A percentile compares a stretch with the other conserved stretches of the same genome.
Conservation (phyloP, 2,329 filamentous ascomycete genomes). For the Ophiostoma tasmaniense region DNA sequence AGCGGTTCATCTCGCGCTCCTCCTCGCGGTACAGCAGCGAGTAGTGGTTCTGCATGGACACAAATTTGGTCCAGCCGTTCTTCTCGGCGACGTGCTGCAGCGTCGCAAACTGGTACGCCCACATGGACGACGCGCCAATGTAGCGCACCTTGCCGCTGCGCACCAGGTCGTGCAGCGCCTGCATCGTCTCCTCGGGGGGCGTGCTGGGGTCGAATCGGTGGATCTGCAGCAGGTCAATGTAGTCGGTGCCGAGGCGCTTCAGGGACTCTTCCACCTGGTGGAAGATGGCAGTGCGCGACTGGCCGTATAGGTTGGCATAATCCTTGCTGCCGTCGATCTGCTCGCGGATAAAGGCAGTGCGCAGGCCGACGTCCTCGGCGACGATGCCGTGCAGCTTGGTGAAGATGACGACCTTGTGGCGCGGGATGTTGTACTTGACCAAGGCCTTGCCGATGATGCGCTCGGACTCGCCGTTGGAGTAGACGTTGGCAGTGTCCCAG, state of each 20-base stretch:
- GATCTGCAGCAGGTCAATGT: conserved; percentile 53
- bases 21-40: conserved; percentile 49
- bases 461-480: conserved; percentile 48
- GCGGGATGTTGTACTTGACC: conserved; percentile 46
- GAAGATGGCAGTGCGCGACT: conserved; percentile 56
- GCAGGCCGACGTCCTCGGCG: conserved; percentile 34
- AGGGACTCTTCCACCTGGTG: conserved; percentile 53
- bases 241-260: conserved; percentile 39
- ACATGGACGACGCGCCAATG: conserved; percentile 37
- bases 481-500: conserved; percentile 45
- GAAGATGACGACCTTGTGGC: conserved; percentile 48
- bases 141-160: conserved; percentile 44
- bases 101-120: conserved; percentile 35
- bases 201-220: conserved; percentile 44
- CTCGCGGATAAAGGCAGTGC: conserved; percentile 16
- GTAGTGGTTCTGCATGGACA: conserved; percentile 48
- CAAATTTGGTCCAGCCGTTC: conserved; percentile 46
- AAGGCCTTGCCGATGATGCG: conserved; percentile 49
- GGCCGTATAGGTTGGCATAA: conserved; percentile 29
- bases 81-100: conserved; percentile 43
- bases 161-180: conserved; percentile 47
- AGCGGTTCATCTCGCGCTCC: conserved; percentile 34
- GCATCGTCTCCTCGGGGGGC: conserved; percentile 48
- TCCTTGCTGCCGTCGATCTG: conserved; percentile 22
- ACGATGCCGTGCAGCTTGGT: conserved; percentile 48